Conservation (phyloP, 169 alveolate genomes). For the Amoebophrya sp. region DNA sequence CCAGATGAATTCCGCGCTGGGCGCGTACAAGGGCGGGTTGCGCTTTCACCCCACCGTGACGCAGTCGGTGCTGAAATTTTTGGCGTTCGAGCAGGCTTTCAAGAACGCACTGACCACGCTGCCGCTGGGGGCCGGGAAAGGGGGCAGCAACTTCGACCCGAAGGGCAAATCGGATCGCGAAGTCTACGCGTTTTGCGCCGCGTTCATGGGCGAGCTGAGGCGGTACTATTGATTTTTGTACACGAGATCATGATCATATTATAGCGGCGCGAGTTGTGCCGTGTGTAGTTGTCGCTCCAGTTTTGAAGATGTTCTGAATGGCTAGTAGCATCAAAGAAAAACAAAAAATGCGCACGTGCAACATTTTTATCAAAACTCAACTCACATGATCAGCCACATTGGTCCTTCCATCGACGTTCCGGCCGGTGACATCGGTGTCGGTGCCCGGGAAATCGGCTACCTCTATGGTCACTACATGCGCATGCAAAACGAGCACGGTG, state of each 20-base stretch:
- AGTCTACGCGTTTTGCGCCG: conserved; percentile 65
- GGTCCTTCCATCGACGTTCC: conserved; percentile 75
- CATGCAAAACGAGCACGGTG: conserved; percentile 48
- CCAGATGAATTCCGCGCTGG: conserved; percentile 65
- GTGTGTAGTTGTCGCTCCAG: too few relatives aligned
- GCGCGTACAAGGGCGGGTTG: conserved; percentile 77
- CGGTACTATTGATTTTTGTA: background rate
- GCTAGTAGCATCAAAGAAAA: too few relatives aligned
- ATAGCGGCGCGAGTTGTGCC: too few relatives aligned
- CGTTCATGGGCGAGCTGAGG: conserved; percentile 50
- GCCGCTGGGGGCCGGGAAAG: conserved; percentile 74
- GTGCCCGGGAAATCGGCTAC: conserved; percentile 73
- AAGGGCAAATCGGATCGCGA: conserved; percentile 70
- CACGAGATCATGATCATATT: conserved; percentile 49
- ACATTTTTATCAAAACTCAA: too few relatives aligned
- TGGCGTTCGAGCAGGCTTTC: conserved; percentile 76
- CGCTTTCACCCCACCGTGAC: conserved; percentile 71
- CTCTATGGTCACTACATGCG: conserved; percentile 72
- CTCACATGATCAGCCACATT: conserved; percentile 59
- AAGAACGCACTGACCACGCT: conserved; percentile 69
- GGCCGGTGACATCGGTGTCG: conserved; percentile 82
- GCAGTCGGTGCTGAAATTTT: conserved; percentile 65
- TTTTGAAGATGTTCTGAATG: too few relatives aligned
- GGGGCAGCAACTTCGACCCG: conserved; percentile 79
- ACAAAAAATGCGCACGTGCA: too few relatives aligned